Evolutionary conservation across 139 green algal genomes (phyloP), one percentile per base, ranked within the genome.

Genomic region (Desmodesmus armatus): DNA sequence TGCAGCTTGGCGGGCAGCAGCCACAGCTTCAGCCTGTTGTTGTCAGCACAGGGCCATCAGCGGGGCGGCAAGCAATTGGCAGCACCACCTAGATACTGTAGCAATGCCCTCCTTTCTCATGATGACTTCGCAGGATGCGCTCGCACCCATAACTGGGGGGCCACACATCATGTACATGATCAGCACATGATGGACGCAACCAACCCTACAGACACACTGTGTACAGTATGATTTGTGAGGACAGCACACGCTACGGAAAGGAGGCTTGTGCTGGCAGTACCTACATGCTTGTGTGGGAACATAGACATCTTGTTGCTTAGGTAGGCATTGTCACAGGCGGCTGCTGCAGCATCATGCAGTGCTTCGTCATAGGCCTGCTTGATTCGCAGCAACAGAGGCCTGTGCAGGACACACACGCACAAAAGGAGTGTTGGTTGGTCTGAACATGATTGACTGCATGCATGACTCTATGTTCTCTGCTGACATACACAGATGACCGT

Each of bases 341-440:
- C 75, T 5, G 21, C 62, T 13, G 65, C 31, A 33, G 78, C 78
- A 60, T 84, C 78, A 2, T 73, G 19, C 13, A 84, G 62, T 23
- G 40, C 58, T 27, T 41, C 40, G 23, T 84, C 78, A 44, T 84
- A 84, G 7, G 62, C 78, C 65, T 58, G 40, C 60, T 84, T 76
- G 40, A 84, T 73, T 19, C 78, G 60, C 60, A 84, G 60, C 62
- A 84, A 41, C 60, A 84, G 33, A 0, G 78, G 78, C 31, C 62
- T 58, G 39, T 78, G n/a, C n/a, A n/a, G n/a, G n/a, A n/a, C n/a
- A n/a, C n/a, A n/a, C n/a, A n/a, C n/a, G n/a, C n/a, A n/a, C n/a
- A n/a, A n/a, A 78, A 2, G 70, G 55, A 35, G 70, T 78, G 40
- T 35, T 55, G 70, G 70, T 31, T 51, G 37, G 13, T 37, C 55